Evolutionary conservation across 2,329 filamentous ascomycete genomes (phyloP), one percentile per base, ranked within the genome.

Genomic region (Diaporthe citri): DNA sequence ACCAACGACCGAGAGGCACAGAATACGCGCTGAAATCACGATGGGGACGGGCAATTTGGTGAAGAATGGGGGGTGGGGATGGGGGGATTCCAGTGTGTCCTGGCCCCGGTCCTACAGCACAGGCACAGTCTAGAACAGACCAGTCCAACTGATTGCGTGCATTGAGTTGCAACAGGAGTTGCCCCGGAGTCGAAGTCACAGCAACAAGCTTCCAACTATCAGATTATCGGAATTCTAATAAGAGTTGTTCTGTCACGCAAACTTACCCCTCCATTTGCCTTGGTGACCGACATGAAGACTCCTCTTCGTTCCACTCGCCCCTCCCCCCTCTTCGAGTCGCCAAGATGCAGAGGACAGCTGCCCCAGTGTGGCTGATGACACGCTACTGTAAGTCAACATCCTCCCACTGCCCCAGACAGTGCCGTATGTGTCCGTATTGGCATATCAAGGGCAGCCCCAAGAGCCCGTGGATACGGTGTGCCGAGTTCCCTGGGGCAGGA

Each of bases 281-380:
- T 64, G 25, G n/a, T 43, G 39, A n/a, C 25, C 15, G 15, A 12
- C 57, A 43, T 25, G 36, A 28, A 20, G 39, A 12, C 15, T 57
- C 55, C 8, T 57, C 28, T 57, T 31, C 31, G 55, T 55, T n/a
- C 36, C n/a, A 28, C 17, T 20, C 3, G 6, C 13, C 13, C 52
- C 52, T 36, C 22, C 31, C 17, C 60, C 60, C 22, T 48, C 25
- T 22, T 12, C 46, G 15, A 52, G 31, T 20, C 15, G 64, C 64
- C 64, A 39, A 67, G 64, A n/a, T 20, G 46, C 46, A 25, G 31
- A 52, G 43, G 20, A 67, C 62, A 67, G 62, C 62, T 67, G 62
- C 62, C 31, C 62, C 62, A 39, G 25, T 52, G 62, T 67, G 62
- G 62, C 62, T 67, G 43, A 51, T 39, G 62, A 36, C 62, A 36